Percentiles rank a stretch among this genome's conserved stretches.
phyloP scores from a whole-genome alignment of 2,329 filamentous ascomycete species.

The Aureobasidium pullulans region DNA sequence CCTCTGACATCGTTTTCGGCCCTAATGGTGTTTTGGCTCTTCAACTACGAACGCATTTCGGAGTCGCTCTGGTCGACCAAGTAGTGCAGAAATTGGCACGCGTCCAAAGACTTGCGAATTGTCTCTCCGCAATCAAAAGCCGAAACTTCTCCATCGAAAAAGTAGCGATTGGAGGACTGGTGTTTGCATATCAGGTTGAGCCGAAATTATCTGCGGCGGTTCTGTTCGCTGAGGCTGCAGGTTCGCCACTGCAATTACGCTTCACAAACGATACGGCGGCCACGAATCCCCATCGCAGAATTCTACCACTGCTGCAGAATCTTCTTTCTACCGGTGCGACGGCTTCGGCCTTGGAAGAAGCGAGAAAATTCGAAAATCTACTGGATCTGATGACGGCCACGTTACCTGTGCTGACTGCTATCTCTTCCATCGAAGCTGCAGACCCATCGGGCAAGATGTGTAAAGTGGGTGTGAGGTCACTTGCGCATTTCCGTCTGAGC shows the following conservation, averaged over 20 bases:
- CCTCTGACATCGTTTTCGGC: constrained; percentile 57
- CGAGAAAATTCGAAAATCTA: constrained; percentile 45
- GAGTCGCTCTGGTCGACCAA: constrained; percentile 51
- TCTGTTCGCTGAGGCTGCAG: constrained; percentile 23
- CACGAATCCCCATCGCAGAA: constrained; percentile 24
- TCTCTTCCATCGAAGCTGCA: constrained; percentile 54
- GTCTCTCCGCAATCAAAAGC: constrained; percentile 57
- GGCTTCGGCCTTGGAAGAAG: constrained; percentile 45
- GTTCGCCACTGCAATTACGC: constrained; percentile 48
- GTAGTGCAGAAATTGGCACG: constrained; percentile 55
- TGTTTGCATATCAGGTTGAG: constrained; percentile 54
- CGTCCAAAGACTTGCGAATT: constrained; percentile 63
- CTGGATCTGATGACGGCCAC: constrained; percentile 53
- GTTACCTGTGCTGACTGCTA: constrained; percentile 55
- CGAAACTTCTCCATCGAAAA: constrained; percentile 52
- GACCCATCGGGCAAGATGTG: no score
- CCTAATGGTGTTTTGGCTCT: constrained; percentile 57
- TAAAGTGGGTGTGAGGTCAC: no score
- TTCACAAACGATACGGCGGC: constrained; percentile 41
- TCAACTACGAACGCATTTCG: constrained; percentile 51
- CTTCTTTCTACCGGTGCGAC: not conserved
- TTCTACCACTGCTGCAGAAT: constrained; percentile 21
- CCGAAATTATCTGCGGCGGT: constrained; percentile 17
- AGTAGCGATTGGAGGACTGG: constrained; percentile 55
- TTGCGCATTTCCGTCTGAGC: no score